Conservation (phyloP, 768 basidiomycete species). For the Coprinellus micaceus region DNA sequence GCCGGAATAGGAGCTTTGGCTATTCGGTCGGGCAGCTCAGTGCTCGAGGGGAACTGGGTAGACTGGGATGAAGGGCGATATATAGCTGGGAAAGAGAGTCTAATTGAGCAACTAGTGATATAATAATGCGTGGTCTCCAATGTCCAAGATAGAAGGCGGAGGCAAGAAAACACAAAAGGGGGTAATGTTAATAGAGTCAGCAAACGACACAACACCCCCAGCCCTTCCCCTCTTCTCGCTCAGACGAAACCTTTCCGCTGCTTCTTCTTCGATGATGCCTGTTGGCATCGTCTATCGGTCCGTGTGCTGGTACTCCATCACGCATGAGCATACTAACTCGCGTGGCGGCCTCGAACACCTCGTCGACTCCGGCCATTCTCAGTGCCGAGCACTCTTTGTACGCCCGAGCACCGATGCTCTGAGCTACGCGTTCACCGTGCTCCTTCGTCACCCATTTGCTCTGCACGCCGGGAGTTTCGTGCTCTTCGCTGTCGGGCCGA, state of each 20-base stretch:
- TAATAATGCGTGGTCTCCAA: slow-evolving; percentile 3
- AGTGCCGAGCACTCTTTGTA: slow-evolving; percentile 95
- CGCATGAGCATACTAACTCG: slow-evolving; percentile 95
- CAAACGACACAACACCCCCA: slow-evolving; percentile 75
- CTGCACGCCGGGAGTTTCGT: slow-evolving; percentile 39
- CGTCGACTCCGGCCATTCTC: slow-evolving; percentile 89
- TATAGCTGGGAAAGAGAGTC: slow-evolving; percentile 4
- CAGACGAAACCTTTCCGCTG: slow-evolving; percentile 42
- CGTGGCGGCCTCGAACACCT: slow-evolving; percentile 96
- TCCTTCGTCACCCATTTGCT: slow-evolving; percentile 65
- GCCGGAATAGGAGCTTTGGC: no score
- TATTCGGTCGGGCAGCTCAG: no score
- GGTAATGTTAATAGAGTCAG: slow-evolving; percentile 23
- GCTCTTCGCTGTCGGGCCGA: slow-evolving; percentile 54
- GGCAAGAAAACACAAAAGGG: slow-evolving; percentile 8
- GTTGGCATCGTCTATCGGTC: slow-evolving; percentile 31
- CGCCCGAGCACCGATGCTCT: slow-evolving; percentile 81
- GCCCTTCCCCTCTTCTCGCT: slow-evolving; percentile 47
- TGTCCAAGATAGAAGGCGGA: not conserved
- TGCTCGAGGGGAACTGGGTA: no score
- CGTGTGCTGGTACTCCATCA: slow-evolving; percentile 64
- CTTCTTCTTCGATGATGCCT: slow-evolving; percentile 52
- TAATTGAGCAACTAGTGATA: slow-evolving; percentile 2
- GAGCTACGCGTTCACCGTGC: slow-evolving; percentile 79
- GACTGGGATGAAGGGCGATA: not conserved